phyloP scores from a whole-genome alignment of 495 filamentous ascomycete species.

The Penicillium steckii region DNA sequence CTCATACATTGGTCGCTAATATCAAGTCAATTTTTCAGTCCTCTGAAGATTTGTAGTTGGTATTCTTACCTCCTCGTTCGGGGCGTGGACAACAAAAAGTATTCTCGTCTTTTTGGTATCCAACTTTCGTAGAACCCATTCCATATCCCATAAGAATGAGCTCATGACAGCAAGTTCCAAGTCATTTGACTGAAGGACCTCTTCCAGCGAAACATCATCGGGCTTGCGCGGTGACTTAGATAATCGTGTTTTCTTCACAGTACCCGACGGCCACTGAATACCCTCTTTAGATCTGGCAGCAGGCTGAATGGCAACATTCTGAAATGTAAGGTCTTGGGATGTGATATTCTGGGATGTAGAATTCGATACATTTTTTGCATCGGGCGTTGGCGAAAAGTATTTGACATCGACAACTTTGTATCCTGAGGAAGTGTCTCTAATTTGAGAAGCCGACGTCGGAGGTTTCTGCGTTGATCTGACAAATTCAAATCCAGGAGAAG shows the following conservation, averaged over 20 bases:
- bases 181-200: slow-evolving; percentile 72
- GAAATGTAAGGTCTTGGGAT: too few species aligned
- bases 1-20: slow-evolving; percentile 3
- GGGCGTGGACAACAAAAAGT: slow-evolving; percentile 69
- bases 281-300: slow-evolving; percentile 22
- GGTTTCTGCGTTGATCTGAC: neutral
- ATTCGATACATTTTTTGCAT: neutral
- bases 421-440: neutral
- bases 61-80: slow-evolving; percentile 53
- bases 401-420: neutral
- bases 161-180: slow-evolving; percentile 78
- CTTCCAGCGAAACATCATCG: slow-evolving; percentile 87
- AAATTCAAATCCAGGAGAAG: slow-evolving; percentile 2
- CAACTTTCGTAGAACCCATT: slow-evolving; percentile 68
- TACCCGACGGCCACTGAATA: slow-evolving; percentile 66
- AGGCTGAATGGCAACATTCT: neutral
- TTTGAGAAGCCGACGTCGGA: neutral
- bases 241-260: slow-evolving; percentile 81
- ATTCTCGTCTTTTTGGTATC: slow-evolving; percentile 52
- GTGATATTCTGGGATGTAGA: neutral
- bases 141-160: slow-evolving; percentile 81
- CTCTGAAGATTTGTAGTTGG: too few species aligned
- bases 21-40: neutral
- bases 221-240: slow-evolving; percentile 50
- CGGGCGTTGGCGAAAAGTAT: neutral